Base-by-base conservation (phyloP, 1,284 basidiomycete genomes). In the Takashimella tepidaria region DNA sequence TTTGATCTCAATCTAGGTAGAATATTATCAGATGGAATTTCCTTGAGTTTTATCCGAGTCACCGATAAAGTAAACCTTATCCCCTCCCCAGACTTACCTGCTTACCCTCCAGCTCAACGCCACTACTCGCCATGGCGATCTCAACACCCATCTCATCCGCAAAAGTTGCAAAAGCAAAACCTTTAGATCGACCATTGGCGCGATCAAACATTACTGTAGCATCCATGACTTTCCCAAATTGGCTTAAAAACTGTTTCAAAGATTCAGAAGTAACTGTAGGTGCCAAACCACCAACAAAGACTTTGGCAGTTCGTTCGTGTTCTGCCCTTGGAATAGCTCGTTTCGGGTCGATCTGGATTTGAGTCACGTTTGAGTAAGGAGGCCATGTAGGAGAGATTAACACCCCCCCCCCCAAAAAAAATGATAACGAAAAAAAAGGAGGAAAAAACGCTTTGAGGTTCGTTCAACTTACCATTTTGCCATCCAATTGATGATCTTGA, bases 171-270 rank as follows among this genome's bases (percentile, higher is more conserved):
- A 99, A 99, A 0, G 96, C 96, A 66, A 98, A 99, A 4, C 96
- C 96, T 73, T 98, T 95, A 76, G 89, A 92, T 47, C 93, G 79
- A 27, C 89, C 89, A 16, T 92, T 97, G 73, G 98, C 92, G 50
- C 92, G 87, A 76, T 99, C 96, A 67, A 97, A 83, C 96, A 99
- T 98, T 67, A 98, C 91, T 0, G 92, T 98, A 48, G 93, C 92
- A 73, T 98, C 95, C 67, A 93, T 87, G 57, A 99, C 91, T 63
- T 85, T 86, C 56, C 95, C 96, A 67, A 79, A 83, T 69, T 93
- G 89, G 43, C 85, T 84, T 75, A 98, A 95, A 78, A 89, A 96
- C 55, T 86, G 83, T 59, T 88, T 85, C 85, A 98, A 91, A 5
- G 87, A 88, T 64, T 96, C 92, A 21, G 89, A 90, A 5, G 93